Evolutionary conservation across 257 asterid species (phyloP).

Genomic region (Solanum chmielewskii): DNA sequence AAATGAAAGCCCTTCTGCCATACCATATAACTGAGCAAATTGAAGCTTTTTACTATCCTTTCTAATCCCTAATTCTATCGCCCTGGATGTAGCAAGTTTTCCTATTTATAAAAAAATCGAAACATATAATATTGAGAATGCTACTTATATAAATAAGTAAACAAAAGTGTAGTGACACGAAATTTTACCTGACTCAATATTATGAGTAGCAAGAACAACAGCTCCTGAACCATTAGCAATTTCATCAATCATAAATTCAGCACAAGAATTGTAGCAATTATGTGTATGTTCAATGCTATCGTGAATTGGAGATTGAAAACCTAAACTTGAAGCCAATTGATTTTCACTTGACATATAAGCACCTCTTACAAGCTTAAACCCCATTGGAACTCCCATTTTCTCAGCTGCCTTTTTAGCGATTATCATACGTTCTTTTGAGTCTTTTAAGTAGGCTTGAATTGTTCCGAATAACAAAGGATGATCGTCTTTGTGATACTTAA

Average conservation of each 20-base stretch:
- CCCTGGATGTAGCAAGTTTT: slow-evolving; percentile 54
- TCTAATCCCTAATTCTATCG: slow-evolving; percentile 38
- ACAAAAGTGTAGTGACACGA: background rate
- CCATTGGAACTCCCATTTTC: slow-evolving; percentile 35
- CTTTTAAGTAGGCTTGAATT: slow-evolving; percentile 63
- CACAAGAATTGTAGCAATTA: slow-evolving; percentile 39
- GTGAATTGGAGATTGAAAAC: slow-evolving; percentile 52
- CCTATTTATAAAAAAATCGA: slow-evolving; percentile 17
- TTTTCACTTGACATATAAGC: slow-evolving; percentile 67
- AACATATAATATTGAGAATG: background rate
- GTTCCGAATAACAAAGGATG: slow-evolving; percentile 62
- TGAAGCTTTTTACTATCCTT: slow-evolving; percentile 34
- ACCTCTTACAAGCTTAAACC: slow-evolving; percentile 78
- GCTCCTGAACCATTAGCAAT: slow-evolving; percentile 47
- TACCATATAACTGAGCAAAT: slow-evolving; percentile 85
- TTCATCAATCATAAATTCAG: slow-evolving; percentile 42
- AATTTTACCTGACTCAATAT: slow-evolving; percentile 53
- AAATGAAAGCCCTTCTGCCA: slow-evolving; percentile 68
- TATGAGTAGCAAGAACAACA: slow-evolving; percentile 81
- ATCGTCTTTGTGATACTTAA: slow-evolving; percentile 21
- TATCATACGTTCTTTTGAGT: slow-evolving; percentile 44
- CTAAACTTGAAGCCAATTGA: slow-evolving; percentile 22
- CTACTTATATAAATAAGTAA: background rate
- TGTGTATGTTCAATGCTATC: slow-evolving; percentile 43
- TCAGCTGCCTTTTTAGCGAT: slow-evolving; percentile 48